These are phyloP conservation scores for Cucurbita ficifolia DNA, from an alignment of 306 rosid genomes.

Conservation along the genomic window DNA sequence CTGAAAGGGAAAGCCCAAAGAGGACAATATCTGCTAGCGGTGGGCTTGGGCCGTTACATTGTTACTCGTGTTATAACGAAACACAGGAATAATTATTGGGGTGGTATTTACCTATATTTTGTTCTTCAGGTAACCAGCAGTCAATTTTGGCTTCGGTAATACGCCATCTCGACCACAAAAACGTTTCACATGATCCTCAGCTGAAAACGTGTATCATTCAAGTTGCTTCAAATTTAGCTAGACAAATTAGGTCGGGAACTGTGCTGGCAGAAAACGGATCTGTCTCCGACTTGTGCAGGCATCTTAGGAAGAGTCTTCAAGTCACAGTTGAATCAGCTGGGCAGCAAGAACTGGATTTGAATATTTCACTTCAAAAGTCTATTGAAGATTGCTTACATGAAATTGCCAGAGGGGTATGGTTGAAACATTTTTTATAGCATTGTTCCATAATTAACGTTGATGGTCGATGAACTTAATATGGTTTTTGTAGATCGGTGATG, in stretches of 20 bases:
- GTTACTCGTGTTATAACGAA: not conserved
- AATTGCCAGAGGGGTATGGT: slow-evolving; percentile 65
- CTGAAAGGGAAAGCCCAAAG: too few species aligned
- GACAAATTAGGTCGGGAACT: slow-evolving; percentile 56
- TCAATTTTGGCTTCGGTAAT: slow-evolving; percentile 53
- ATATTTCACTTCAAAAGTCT: slow-evolving; percentile 65
- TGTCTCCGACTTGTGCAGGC: slow-evolving; percentile 89
- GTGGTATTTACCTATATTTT: slow-evolving; percentile 7
- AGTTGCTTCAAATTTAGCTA: slow-evolving; percentile 61
- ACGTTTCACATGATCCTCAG: slow-evolving; percentile 51
- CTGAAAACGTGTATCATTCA: slow-evolving; percentile 63
- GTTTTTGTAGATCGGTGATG: slow-evolving; percentile 52
- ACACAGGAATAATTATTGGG: not conserved
- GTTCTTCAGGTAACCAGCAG: slow-evolving; percentile 54
- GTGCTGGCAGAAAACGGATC: slow-evolving; percentile 69
- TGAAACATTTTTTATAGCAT: not conserved
- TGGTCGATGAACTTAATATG: slow-evolving; percentile 6
- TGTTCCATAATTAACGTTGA: slow-evolving; percentile 4
- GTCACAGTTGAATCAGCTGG: slow-evolving; percentile 58
- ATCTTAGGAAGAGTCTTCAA: slow-evolving; percentile 86
- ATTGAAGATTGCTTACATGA: slow-evolving; percentile 77
- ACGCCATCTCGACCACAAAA: slow-evolving; percentile 97
- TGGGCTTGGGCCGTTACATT: too few species aligned
- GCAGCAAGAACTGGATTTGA: slow-evolving; percentile 61
- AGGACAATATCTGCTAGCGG: too few species aligned